phyloP scores from a whole-genome alignment of 1,284 basidiomycete genomes.

The Laetiporus sulphureus region DNA sequence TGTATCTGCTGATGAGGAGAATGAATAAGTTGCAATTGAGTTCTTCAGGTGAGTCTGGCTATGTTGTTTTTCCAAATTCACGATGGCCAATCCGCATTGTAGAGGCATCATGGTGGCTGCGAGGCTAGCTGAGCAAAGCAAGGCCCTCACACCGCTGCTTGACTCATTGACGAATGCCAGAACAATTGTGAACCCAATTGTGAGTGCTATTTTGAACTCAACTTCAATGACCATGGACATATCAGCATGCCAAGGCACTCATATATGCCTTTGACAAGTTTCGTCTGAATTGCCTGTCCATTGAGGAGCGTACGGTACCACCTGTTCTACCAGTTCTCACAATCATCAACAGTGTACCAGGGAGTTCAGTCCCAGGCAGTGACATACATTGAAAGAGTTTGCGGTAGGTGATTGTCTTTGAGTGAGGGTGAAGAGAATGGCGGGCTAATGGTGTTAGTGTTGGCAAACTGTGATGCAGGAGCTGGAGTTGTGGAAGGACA shows the following conservation, averaged over 20 bases:
- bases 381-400: conserved; percentile 93
- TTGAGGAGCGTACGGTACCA: conserved; percentile 91
- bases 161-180: conserved; percentile 89
- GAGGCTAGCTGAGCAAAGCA: conserved; percentile 71
- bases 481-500: conserved; percentile 92
- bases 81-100: conserved; percentile 10
- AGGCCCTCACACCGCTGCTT: conserved; percentile 69
- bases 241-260: conserved; percentile 74
- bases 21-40: conserved; percentile 74
- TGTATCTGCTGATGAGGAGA: conserved; percentile 79
- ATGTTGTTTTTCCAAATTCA: no score
- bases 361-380: conserved; percentile 84
- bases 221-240: conserved; percentile 76
- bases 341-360: conserved; percentile 82
- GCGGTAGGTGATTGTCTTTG: conserved; percentile 38
- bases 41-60: conserved; percentile 65
- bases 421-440: no score
- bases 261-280: conserved; percentile 86
- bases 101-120: conserved; percentile 84
- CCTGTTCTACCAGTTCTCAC: conserved; percentile 88
- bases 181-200: conserved; percentile 81
- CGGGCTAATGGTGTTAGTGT: no score
- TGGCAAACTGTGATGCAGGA: conserved; percentile 90
- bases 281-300: conserved; percentile 64
- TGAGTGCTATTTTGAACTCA: conserved; percentile 82